Conservation (phyloP, 306 rosid genomes). For the Ammopiptanthus mongolicus region DNA sequence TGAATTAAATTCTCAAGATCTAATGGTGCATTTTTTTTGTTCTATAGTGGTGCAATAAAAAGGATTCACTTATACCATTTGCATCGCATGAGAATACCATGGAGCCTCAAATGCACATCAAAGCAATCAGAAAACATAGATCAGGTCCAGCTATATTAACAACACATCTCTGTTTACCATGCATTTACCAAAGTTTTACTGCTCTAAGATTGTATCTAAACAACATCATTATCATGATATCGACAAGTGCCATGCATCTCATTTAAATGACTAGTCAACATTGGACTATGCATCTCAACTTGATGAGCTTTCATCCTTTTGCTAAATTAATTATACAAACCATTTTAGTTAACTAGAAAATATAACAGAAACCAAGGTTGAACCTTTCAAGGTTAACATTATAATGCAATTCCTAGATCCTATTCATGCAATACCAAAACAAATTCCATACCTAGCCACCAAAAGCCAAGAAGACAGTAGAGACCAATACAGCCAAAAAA, state of each 20-base stretch:
- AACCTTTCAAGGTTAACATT: not conserved
- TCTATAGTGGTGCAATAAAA: not conserved
- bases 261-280: not conserved
- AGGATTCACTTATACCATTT: not conserved
- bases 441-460: conserved; percentile 72
- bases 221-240: not conserved
- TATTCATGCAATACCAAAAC: not conserved
- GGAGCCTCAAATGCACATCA: not conserved
- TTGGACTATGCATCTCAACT: not conserved
- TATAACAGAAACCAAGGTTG: not conserved
- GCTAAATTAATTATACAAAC: not conserved
- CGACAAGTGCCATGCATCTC: not conserved
- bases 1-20: not conserved
- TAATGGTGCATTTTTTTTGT: not conserved
- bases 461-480: conserved; percentile 60
- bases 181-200: not conserved
- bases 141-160: not conserved
- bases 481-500: conserved; percentile 73
- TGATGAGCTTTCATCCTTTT: not conserved
- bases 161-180: not conserved
- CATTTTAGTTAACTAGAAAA: not conserved
- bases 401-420: not conserved
- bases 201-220: not conserved
- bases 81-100: not conserved
- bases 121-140: not conserved